phyloP scores from a whole-genome alignment of 805 yeast species.

The Candida nanaspora region DNA sequence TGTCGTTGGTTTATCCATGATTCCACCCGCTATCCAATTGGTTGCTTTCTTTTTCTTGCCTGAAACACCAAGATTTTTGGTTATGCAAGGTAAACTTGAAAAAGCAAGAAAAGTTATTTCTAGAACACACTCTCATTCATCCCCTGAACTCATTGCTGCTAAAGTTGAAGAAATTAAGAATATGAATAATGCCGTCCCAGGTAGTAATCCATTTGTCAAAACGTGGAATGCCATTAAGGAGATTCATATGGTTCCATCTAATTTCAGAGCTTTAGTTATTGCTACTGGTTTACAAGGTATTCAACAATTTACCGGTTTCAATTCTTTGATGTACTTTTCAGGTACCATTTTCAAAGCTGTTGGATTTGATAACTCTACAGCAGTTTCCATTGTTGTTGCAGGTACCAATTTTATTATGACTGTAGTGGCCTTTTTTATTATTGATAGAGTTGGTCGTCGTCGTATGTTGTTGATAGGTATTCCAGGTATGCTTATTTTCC shows the following conservation, averaged over 20 bases:
- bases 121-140: constrained; percentile 55
- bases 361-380: constrained; percentile 86
- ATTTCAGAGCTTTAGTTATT: constrained; percentile 80
- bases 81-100: constrained; percentile 59
- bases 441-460: constrained; percentile 87
- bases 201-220: constrained; percentile 38
- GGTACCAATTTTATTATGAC: constrained; percentile 93
- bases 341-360: constrained; percentile 87
- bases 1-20: constrained; percentile 81
- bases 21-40: constrained; percentile 79
- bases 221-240: constrained; percentile 55
- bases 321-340: constrained; percentile 91
- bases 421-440: constrained; percentile 73
- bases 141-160: constrained; percentile 55
- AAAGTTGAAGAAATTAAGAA: constrained; percentile 61
- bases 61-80: constrained; percentile 89
- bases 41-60: constrained; percentile 78
- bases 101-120: constrained; percentile 61
- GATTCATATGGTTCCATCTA: constrained; percentile 64
- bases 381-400: constrained; percentile 88
- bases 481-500: constrained; percentile 76
- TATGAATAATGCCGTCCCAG: constrained; percentile 38
- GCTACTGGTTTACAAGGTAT: constrained; percentile 94
- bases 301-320: constrained; percentile 96
- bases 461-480: constrained; percentile 69